Evolutionary conservation across 805 yeast species (phyloP).

Genomic region (Diddensiella transvaalensis): DNA sequence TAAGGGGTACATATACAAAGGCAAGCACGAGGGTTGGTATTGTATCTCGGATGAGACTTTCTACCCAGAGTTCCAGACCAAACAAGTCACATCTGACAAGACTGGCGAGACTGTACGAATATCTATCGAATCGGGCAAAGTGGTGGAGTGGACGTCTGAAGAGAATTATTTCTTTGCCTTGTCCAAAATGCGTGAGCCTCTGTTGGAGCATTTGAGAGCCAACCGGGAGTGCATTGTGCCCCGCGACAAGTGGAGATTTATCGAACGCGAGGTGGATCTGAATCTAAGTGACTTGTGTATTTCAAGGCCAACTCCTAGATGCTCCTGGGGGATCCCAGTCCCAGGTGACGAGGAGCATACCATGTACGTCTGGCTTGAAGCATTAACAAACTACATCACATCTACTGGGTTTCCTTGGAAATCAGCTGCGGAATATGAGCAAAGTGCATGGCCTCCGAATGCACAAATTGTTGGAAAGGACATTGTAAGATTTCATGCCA

Average conservation of each 20-base stretch:
- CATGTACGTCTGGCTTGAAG: slow-evolving; percentile 97
- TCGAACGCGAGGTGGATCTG: slow-evolving; percentile 53
- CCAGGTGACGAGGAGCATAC: slow-evolving; percentile 76
- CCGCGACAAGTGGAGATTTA: slow-evolving; percentile 45
- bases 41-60: slow-evolving; percentile 92
- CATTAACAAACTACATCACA: slow-evolving; percentile 79
- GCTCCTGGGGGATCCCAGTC: slow-evolving; percentile 87
- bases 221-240: slow-evolving; percentile 70
- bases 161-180: slow-evolving; percentile 83
- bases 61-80: slow-evolving; percentile 70
- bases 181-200: slow-evolving; percentile 51
- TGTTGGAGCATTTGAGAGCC: slow-evolving; percentile 47
- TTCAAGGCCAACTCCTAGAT: slow-evolving; percentile 74
- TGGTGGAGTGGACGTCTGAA: slow-evolving; percentile 73
- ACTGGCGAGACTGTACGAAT: slow-evolving; percentile 27
- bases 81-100: slow-evolving; percentile 22
- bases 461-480: slow-evolving; percentile 91
- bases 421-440: slow-evolving; percentile 23
- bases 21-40: slow-evolving; percentile 91
- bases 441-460: slow-evolving; percentile 53
- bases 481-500: slow-evolving; percentile 79
- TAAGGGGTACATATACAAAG: slow-evolving; percentile 72
- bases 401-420: slow-evolving; percentile 56
- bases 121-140: slow-evolving; percentile 66
- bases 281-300: slow-evolving; percentile 70